Base-by-base conservation (phyloP, 371 early-diverging fungal genomes). In the Mucor irregularis region DNA sequence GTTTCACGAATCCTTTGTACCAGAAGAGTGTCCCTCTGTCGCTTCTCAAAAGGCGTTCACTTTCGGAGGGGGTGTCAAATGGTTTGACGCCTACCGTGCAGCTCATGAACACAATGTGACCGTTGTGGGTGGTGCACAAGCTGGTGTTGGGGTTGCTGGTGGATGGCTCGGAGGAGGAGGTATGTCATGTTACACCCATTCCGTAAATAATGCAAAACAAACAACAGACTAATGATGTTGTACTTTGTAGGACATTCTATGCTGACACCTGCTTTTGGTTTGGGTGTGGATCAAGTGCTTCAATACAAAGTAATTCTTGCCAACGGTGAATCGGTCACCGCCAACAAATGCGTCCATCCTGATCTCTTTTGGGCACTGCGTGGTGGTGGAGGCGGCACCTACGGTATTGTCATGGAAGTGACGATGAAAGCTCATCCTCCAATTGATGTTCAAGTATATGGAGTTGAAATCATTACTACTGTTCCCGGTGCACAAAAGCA, bases 331-430 rank as follows among this genome's bases (percentile, higher is more conserved):
- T 29, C 64, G 13, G 52, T 49, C 3, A 55, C 60, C 5, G 76
- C 71, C n/a, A 77, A 77, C 59, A 56, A 50, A 10, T 58, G 71
- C 25, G 62, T 61, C 31, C 57, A 78, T 26, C 35, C 63, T 13
- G 81, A 83, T 51, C 70, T 81, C 3, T 83, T 79, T 34, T 81
- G 80, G 80, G 83, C 83, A 0, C 39, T 83, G 16, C 70, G 78
- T n/a, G 83, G 83, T n/a, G 83, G 77, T 4, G 81, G 81, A n/a
- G 74, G 66, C 6, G 67, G 71, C 5, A 69, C 64, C 6, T 79
- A 64, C 61, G 81, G 73, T 70, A 19, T 59, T 2, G 48, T 53
- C 3, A 39, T 33, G 5, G 49, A 56, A 25, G 56, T 37, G 10
- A 56, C 48, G 5, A 29, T 56, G 33, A 28, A 25, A 13, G 34